Evolutionary conservation across 768 basidiomycete genomes (phyloP), one percentile per base, ranked within the genome.

Genomic region (Mycena metata): DNA sequence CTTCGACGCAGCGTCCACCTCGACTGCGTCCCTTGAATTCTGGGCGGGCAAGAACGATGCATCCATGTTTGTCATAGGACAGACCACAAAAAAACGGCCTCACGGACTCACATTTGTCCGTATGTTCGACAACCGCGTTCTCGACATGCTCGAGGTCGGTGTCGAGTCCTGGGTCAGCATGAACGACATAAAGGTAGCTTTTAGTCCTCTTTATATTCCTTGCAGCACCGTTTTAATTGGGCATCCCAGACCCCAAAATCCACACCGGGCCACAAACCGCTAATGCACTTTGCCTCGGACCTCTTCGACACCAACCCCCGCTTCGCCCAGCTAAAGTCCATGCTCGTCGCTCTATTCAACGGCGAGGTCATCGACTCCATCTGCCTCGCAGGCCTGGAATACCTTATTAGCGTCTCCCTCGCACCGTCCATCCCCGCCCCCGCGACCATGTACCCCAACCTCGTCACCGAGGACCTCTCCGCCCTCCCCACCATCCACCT

Each of bases 91-190:
- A 81, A 99, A 99, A 77, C 84, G 96, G 58, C 98, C 97, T 10
- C 86, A 98, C 73, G 91, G 93, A 26, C 79, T 99, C 69, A 89
- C 92, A 0, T 89, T 98, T 74, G 93, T 90, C 8, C 83, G 98
- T 62, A 96, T 91, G 87, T 99, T 90, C 71, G 92, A 98, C 70
- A 86, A 89, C 46, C 84, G 88, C 75, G 88, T 98, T 41, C 82
- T 99, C 74, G 98, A 99, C 79, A 97, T 98, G 95, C 88, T 95
- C 65, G 98, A 99, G 81, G 81, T 98, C 11, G 96, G 97, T 1
- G 90, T 99, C 30, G 94, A 96, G 60, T 86, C 82, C 49, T 96
- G 90, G 76, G 85, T 88, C 58, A 85, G 88, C 70, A 96, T 99
- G 92, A 74, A 84, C 16, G 89, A 89, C 41, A 91, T 97, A 83